Base-by-base conservation (phyloP, 202 grass and related monocot species). In the Carex arenaria region DNA sequence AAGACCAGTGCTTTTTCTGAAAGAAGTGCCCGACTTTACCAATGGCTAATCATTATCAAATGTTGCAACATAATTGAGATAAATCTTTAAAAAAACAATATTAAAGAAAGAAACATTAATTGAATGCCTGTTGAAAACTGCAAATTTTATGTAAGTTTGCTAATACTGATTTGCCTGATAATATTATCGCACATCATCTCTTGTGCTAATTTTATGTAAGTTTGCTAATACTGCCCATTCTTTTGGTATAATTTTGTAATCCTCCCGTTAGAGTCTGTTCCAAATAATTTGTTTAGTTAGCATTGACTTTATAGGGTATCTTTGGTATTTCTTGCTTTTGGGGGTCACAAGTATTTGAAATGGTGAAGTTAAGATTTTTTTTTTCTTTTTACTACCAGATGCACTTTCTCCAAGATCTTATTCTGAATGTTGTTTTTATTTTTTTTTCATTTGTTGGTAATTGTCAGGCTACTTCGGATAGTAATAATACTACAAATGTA, bases 401-500 rank as follows among this genome's bases (percentile, higher is more conserved):
- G 43, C 19, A 10, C 26, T 18, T 76, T 76, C 51, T 76, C 14
- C 23, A 56, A 76, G 14, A 32, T 59, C 52, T 77, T 11, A 34
- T 51, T 72, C 49, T 31, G 28, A 34, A 22, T 71, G 5, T 71
- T 45, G 11, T 20, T 71, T 45, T 71, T 3, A 47, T 36, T 80
- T 12, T 31, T 31, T 9, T 20, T 80, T 61, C 36, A 34, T 66
- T 53, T 82, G 54, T 54, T 82, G 43, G 40, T 53, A 51, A 74
- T 3, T 32, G 56, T n/a, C 80, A 82, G 80, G 63, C 23, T 54
- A 55, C 8, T 69, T 30, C 38, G 74, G 77, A 53, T 30, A 54
- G 71, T 42, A 75, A 84, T 32, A 79, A 34, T 64, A 86, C 17
- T 28, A 63, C 83, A 80, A 82, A 69, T 80, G 64, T 68, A 78